phyloP scores from a whole-genome alignment of 75 land plant genomes.

The Gnetum montanum region DNA sequence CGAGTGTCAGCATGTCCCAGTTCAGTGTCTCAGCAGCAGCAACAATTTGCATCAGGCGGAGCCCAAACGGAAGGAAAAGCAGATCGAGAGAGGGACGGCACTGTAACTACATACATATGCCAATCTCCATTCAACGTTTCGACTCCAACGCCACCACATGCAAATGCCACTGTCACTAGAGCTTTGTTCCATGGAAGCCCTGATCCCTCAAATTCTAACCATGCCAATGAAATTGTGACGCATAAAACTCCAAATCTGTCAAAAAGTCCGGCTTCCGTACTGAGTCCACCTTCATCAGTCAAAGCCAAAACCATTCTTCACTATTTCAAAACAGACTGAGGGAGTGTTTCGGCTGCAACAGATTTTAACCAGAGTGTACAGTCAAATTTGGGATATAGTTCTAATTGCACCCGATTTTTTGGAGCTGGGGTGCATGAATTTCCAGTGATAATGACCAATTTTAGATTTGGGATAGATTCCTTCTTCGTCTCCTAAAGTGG shows the following conservation, averaged over 20 bases:
- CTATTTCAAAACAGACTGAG: conserved; percentile 24
- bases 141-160: background rate
- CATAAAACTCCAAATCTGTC: conserved; percentile 29
- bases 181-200: background rate
- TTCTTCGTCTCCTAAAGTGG: no score
- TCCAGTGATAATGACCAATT: no score
- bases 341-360: no score
- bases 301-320: conserved; percentile 56
- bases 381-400: no score
- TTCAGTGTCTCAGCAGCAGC: background rate
- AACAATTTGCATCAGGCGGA: no score
- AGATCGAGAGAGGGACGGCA: no score
- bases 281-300: conserved; percentile 57
- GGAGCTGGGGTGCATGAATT: no score
- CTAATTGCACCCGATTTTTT: no score
- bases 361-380: no score
- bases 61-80: background rate
- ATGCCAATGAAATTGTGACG: conserved; percentile 5
- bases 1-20: conserved; percentile 37
- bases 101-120: no score
- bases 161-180: background rate
- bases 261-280: conserved; percentile 70
- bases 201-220: background rate
- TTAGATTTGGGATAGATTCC: no score
- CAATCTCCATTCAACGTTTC: background rate